phyloP scores from a whole-genome alignment of 352 stramenopile genomes.

The Pythium monospermum region DNA sequence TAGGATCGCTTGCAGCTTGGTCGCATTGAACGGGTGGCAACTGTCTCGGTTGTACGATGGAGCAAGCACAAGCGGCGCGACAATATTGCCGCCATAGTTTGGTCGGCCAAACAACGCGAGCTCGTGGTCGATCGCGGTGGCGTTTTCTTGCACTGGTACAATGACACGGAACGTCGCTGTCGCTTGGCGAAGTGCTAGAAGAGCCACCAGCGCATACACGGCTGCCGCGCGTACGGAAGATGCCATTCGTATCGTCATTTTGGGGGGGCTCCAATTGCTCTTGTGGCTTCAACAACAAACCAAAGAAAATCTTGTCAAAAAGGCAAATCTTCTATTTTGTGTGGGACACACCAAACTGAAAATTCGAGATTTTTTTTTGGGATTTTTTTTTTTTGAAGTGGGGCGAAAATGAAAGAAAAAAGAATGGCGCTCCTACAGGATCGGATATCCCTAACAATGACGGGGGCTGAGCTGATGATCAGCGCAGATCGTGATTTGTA shows the following conservation, averaged over 20 bases:
- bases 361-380: too few relatives aligned
- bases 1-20: neutral
- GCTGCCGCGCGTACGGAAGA: neutral
- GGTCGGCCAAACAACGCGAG: constrained; percentile 21
- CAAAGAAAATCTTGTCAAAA: too few relatives aligned
- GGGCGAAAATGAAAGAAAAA: too few relatives aligned
- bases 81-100: constrained; percentile 10
- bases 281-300: too few relatives aligned
- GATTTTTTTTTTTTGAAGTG: too few relatives aligned
- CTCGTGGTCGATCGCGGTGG: constrained; percentile 16
- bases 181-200: neutral
- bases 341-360: too few relatives aligned
- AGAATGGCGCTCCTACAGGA: too few relatives aligned
- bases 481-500: too few relatives aligned
- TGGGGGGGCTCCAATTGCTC: too few relatives aligned
- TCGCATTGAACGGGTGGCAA: constrained; percentile 4
- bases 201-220: neutral
- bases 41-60: constrained; percentile 5
- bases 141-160: neutral
- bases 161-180: constrained; percentile 19
- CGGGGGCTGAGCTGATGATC: too few relatives aligned
- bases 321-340: too few relatives aligned
- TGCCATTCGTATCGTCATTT: neutral
- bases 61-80: constrained; percentile 12
- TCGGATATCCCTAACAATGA: too few relatives aligned